Evolutionary conservation across 2,329 filamentous ascomycete species (phyloP).

Genomic region (Waltergamsia citrina): DNA sequence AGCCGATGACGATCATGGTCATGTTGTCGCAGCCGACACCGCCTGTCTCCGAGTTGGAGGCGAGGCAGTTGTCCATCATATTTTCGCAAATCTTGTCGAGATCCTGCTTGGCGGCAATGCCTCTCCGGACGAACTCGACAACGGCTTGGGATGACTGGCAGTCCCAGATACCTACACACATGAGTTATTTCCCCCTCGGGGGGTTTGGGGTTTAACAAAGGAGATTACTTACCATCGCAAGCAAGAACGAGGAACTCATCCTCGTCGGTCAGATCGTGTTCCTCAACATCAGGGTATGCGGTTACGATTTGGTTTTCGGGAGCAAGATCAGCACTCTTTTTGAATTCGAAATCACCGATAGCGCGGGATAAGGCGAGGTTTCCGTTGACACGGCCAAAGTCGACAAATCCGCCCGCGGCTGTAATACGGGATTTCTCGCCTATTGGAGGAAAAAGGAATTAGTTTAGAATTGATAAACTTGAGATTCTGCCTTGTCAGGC

Average conservation of each 20-base stretch:
- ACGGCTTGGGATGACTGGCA: constrained; percentile 98
- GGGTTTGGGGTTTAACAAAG: not conserved
- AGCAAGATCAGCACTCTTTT: constrained; percentile 93
- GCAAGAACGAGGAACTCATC: constrained; percentile 94
- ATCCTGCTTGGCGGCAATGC: constrained; percentile 93
- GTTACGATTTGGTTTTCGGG: constrained; percentile 99
- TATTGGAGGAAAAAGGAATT: constrained; percentile 23
- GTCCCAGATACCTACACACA: constrained; percentile 83
- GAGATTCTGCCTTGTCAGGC: not conserved
- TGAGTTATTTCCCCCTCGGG: constrained; percentile 10
- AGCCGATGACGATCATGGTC: constrained; percentile 89
- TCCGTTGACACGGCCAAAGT: constrained; percentile 96
- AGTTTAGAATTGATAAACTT: not conserved
- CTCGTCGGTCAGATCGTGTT: constrained; percentile 83
- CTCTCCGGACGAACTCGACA: constrained; percentile 90
- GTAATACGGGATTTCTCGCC: constrained; percentile 94
- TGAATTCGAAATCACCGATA: constrained; percentile 99
- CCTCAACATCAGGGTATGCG: constrained; percentile 86
- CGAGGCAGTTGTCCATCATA: constrained; percentile 99
- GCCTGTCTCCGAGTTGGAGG: constrained; percentile 94
- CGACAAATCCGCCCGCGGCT: constrained; percentile 92
- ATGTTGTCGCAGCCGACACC: constrained; percentile 99
- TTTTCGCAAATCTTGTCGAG: constrained; percentile 96
- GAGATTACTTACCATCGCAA: constrained; percentile 64
- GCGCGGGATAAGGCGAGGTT: constrained; percentile 94